Evolutionary conservation across 306 rosid species (phyloP), one percentile per base, ranked within the genome.

Genomic region (Pueraria montana): DNA sequence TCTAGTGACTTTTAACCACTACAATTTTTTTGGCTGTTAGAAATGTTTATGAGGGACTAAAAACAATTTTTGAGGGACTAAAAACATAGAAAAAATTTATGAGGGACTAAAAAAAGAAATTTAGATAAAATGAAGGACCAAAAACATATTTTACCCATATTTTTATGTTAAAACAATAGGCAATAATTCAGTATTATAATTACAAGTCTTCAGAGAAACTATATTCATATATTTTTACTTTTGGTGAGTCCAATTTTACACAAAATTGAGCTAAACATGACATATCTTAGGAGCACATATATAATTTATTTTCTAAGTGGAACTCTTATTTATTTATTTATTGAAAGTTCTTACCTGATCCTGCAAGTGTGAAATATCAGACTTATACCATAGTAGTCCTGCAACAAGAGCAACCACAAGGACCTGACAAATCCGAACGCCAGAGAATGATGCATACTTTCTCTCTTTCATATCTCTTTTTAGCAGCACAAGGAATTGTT

Each of bases 351-450:
- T 71, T 84, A 92, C 92, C 85, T 87, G 91, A 66, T 92, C 92
- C 78, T 89, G 90, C 70, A 92, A 66, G 83, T 85, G 87, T 12
- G 87, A 45, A 78, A 58, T 67, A 46, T 80, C 56, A 3, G 86
- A 87, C 5, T 87, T 85, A 85, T 90, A 90, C 97, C 97, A 90
- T 0, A 90, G 20, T 13, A 86, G 77, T 40, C 93, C 94, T 14
- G 86, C 9, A 20, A 92, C 65, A 36, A 90, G 2, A 24, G 97
- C 23, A 13, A 78, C 86, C 3, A 66, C 48, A 1, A 90, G 24
- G 4, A 90, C 85, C 59, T 89, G 89, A 42, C 21, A 82, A 43
- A 92, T 70, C 55, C 55, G 75, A 13, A 87, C 80, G 46, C 78
- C 49, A 20, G 91, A 92, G 82, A 92, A 90, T 21, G 90, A 72